These are phyloP conservation scores for Pezicula carpinea DNA, from an alignment of 2,329 filamentous ascomycete genomes.

Conservation along the genomic window DNA sequence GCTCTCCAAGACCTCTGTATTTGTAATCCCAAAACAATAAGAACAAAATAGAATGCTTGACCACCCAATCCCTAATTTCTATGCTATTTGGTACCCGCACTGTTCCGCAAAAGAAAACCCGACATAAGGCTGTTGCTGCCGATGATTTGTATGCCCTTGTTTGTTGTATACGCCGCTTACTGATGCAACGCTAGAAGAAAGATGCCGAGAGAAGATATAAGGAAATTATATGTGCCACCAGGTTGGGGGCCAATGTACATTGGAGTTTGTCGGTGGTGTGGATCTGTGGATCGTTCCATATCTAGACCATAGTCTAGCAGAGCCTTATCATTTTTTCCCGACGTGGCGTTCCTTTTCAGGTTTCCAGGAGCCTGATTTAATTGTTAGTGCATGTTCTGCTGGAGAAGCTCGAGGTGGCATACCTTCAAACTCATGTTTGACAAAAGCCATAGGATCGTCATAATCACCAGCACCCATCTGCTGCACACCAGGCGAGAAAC, in stretches of 20 bases:
- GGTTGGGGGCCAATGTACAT: background rate
- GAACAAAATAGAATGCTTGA: no score
- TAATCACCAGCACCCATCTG: conserved; percentile 88
- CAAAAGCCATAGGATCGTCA: conserved; percentile 94
- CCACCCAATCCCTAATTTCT: no score
- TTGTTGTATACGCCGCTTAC: background rate
- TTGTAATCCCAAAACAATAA: no score
- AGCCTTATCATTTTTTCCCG: conserved; percentile 31
- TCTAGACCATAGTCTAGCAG: no score
- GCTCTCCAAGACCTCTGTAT: no score
- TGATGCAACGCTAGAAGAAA: no score
- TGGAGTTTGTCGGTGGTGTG: no score
- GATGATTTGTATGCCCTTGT: background rate
- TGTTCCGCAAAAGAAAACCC: no score
- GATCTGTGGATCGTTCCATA: no score
- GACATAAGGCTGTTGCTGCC: no score
- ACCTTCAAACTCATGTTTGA: conserved; percentile 97
- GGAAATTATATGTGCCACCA: background rate
- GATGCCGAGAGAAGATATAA: background rate
- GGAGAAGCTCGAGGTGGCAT: conserved; percentile 26
- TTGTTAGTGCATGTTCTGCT: conserved; percentile 5
- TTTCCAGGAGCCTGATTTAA: conserved; percentile 64
- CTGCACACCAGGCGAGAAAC: conserved; percentile 89
- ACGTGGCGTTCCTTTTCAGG: conserved; percentile 68
- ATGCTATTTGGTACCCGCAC: no score